Conservation (phyloP, 2,329 filamentous ascomycete species). For the Paraphoma chrysanthemicola region DNA sequence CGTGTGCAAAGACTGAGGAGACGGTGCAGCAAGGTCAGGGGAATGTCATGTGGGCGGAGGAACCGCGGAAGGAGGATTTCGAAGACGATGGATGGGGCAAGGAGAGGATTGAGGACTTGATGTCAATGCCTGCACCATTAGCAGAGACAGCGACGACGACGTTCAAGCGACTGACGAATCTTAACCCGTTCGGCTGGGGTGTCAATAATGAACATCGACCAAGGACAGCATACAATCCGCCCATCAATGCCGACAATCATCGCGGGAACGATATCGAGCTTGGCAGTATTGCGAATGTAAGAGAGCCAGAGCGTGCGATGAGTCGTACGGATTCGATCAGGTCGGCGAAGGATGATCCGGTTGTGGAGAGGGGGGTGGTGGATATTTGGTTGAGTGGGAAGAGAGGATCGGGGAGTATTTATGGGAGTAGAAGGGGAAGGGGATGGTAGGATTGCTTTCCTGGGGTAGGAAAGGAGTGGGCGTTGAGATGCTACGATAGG, state of each 20-base stretch:
- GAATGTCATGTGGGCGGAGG: background rate
- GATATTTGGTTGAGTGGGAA: constrained; percentile 2
- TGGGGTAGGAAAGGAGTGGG: background rate
- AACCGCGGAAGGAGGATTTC: background rate
- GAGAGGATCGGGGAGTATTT: constrained; percentile 1
- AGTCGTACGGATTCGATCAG: background rate
- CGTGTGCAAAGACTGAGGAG: background rate
- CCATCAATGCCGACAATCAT: background rate
- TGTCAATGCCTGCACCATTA: background rate
- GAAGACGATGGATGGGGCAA: background rate
- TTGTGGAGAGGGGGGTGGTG: background rate
- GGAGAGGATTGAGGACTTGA: background rate
- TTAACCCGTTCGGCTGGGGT: background rate
- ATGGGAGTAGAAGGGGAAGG: background rate
- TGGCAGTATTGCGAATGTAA: background rate
- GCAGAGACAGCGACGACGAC: background rate
- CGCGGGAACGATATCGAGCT: background rate
- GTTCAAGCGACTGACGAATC: background rate
- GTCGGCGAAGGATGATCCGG: constrained; percentile 1
- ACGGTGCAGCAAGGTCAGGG: background rate
- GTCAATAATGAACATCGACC: background rate
- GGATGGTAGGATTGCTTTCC: background rate
- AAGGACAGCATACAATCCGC: background rate
- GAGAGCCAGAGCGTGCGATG: background rate
- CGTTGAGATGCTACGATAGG: background rate